These are phyloP conservation scores for Solanum pimpinellifolium DNA, from an alignment of 257 asterid genomes.

Conservation along the genomic window DNA sequence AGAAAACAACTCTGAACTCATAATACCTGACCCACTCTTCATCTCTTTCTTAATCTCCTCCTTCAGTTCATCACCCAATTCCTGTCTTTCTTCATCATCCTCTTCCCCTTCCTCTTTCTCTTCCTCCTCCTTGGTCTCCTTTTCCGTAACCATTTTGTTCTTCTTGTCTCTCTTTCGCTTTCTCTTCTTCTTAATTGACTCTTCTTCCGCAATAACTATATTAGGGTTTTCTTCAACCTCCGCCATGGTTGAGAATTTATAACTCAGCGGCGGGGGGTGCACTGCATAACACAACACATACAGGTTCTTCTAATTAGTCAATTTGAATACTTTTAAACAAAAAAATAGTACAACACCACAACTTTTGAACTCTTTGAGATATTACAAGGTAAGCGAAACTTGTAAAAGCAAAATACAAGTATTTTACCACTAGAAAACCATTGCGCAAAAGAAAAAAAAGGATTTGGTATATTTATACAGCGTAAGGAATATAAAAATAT, in stretches of 20 bases:
- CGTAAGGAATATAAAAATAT: neutral
- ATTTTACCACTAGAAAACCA: neutral
- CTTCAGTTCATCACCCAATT: conserved; percentile 11
- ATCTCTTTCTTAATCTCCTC: conserved; percentile 22
- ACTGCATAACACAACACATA: neutral
- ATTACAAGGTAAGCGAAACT: neutral
- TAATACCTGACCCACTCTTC: conserved; percentile 63
- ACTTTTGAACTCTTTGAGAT: neutral
- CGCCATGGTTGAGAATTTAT: neutral
- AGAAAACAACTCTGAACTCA: conserved; percentile 59
- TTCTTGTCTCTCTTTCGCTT: neutral
- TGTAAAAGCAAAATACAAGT: neutral
- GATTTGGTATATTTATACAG: neutral
- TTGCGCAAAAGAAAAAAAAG: neutral
- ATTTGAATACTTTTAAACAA: neutral
- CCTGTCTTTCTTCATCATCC: conserved; percentile 3
- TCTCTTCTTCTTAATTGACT: neutral
- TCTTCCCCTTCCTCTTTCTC: conserved; percentile 4
- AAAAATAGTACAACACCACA: neutral
- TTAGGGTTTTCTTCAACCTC: conserved; percentile 4
- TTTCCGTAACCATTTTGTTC: neutral
- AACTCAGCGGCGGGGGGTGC: neutral
- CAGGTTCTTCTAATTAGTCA: neutral
- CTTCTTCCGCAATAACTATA: neutral
- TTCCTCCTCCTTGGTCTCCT: conserved; percentile 18